Evolutionary conservation across 1,284 basidiomycete genomes (phyloP), one percentile per base, ranked within the genome.

Genomic region (Fomitopsis palustris): DNA sequence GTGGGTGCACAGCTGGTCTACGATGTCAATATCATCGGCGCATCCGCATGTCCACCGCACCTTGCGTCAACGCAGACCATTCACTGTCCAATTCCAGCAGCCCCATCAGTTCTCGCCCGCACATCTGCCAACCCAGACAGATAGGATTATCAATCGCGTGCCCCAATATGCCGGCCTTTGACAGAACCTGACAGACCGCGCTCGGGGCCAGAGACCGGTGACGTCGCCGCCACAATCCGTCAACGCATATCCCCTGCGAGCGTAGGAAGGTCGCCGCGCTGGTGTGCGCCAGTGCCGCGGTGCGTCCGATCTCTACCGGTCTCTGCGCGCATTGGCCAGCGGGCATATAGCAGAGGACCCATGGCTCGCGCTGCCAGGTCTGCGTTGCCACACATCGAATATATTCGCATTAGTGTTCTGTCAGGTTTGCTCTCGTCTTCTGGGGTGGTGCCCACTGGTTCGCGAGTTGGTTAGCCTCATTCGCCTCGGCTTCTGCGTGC

Each of bases 151-250:
- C 25, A 29, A 16, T 10, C 25, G 25, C 45, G 25, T 16, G 7
- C 25, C n/a, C 17, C 14, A 47, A 47, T 45, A 45, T 14, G 21
- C 25, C 45, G 45, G 27, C 21, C 12, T n/a, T 47, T 47, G 45
- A 47, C 45, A 47, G 45, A 47, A 47, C 45, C 45, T 47, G 45
- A 47, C 45, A 47, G 45, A 47, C 45, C 10, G 45, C 27, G 45
- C 12, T 47, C 45, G 23, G 45, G 17, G 16, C 35, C 35, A 37
- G 12, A 37, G 25, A 29, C 25, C 45, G 45, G 16, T 17, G 45
- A 47, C 45, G 45, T 47, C 45, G 25, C 25, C 45, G 23, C 25
- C 45, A n/a, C 43, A 45, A 45, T 45, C 43, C 23, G 23, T 21
- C 43, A 25, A n/a, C 43, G 8, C 25, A 10, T 23, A 25, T n/a